Conservation (phyloP, 768 basidiomycete genomes). For the Phallus indusiatus region DNA sequence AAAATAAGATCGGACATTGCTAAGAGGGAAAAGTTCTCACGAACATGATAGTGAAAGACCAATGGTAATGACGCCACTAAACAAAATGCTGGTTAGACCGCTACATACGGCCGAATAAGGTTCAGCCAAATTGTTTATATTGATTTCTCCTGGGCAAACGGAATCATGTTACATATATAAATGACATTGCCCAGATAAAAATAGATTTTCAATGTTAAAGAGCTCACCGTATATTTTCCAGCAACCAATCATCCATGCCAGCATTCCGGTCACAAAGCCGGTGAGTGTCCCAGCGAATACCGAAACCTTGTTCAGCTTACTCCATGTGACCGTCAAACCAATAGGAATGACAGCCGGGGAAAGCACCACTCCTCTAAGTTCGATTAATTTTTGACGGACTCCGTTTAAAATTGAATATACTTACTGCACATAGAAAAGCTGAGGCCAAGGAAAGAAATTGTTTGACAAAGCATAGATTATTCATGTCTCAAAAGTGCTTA, state of each 20-base stretch:
- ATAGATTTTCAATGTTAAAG: background rate
- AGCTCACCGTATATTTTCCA: conserved; percentile 36
- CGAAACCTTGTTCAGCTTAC: conserved; percentile 31
- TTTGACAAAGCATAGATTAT: background rate
- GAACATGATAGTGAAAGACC: conserved; percentile 27
- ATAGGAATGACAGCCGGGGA: conserved; percentile 44
- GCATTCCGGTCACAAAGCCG: conserved; percentile 19
- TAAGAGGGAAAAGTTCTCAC: background rate
- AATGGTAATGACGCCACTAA: conserved; percentile 29
- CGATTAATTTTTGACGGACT: background rate
- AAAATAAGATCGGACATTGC: background rate
- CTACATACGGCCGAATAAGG: conserved; percentile 33
- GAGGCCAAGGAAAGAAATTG: background rate
- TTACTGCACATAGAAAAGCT: conserved; percentile 40
- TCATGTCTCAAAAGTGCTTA: conserved; percentile 13
- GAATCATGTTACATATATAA: background rate
- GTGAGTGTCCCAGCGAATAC: conserved; percentile 32
- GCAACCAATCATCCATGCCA: conserved; percentile 44
- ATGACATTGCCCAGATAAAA: background rate
- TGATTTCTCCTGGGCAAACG: conserved; percentile 23
- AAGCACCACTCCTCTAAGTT: conserved; percentile 35
- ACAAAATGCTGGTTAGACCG: conserved; percentile 27
- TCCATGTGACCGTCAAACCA: conserved; percentile 37
- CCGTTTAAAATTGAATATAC: conserved; percentile 7
- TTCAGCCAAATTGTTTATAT: conserved; percentile 26